A percentile compares a stretch with the other conserved stretches of the same genome.
Evolutionary conservation across 179 eudicot species (phyloP).

Genomic region (Drosera spatulata): DNA sequence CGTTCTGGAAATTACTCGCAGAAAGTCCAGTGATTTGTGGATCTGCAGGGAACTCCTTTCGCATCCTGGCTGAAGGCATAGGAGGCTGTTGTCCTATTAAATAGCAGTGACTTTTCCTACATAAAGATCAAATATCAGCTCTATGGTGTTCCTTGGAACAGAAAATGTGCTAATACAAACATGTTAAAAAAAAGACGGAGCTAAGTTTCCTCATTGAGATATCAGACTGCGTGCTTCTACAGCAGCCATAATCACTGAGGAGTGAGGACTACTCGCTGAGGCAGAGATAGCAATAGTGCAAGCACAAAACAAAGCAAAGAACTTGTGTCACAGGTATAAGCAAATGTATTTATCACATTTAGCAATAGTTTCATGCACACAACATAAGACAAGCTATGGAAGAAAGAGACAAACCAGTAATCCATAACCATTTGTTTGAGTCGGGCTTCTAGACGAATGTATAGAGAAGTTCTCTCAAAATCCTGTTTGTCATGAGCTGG

Average conservation of each 20-base stretch:
- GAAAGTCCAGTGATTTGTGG: constrained; percentile 12
- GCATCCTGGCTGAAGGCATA: constrained; percentile 22
- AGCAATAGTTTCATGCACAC: too few relatives aligned
- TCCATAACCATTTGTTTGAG: constrained; percentile 82
- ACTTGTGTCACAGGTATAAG: too few relatives aligned
- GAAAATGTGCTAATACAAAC: not conserved
- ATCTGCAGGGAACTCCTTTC: constrained; percentile 19
- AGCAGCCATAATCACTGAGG: too few relatives aligned
- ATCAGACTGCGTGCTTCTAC: too few relatives aligned
- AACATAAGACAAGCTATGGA: too few relatives aligned
- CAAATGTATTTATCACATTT: too few relatives aligned
- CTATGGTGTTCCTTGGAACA: not conserved
- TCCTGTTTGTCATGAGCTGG: constrained; percentile 99
- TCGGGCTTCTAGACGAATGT: constrained; percentile 63
- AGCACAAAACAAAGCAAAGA: too few relatives aligned
- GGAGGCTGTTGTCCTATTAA: constrained; percentile 43
- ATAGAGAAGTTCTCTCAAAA: constrained; percentile 81
- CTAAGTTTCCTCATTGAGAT: too few relatives aligned
- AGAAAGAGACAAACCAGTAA: constrained; percentile 56
- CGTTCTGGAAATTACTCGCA: constrained; percentile 7
- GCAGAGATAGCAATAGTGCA: too few relatives aligned
- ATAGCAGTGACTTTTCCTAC: constrained; percentile 79
- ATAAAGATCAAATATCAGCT: not conserved
- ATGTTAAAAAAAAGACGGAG: too few relatives aligned
- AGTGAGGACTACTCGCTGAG: too few relatives aligned